Evolutionary conservation across 108 stramenopile genomes (phyloP), one percentile per base, ranked within the genome.

Genomic region (Cyclotella choctawhatcheeana): DNA sequence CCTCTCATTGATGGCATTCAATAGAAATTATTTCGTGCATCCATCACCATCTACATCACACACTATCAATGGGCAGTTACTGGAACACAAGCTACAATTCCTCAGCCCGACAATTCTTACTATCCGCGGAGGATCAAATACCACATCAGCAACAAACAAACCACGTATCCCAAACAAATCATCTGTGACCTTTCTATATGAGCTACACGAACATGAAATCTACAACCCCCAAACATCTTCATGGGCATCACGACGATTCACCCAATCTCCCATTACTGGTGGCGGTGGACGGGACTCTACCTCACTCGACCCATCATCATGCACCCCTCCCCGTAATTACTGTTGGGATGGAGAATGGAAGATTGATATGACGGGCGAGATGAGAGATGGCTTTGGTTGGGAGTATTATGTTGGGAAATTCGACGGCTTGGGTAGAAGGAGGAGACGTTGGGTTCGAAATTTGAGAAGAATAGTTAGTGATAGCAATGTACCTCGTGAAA

Each of bases 291-390:
- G 77, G 22, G 77, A 78, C 40, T 78, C 68, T 32, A 64, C 68
- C 10, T 71, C 69, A 32, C 43, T 78, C 30, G 64, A 78, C 60
- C 77, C 77, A 32, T 43, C 53, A 20, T 37, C 56, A 8, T 78
- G 77, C 48, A 25, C 69, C 5, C 83, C 88, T 4, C 88, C 88
- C 0, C 40, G 72, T 12, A 82, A 79, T 44, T 81, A 63, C 27
- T 58, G 73, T 1, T 93, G 86, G 59, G 79, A 71, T 13, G 87
- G 87, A 25, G 89, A 89, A 50, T 93, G 92, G 92, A 93, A 93
- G 52, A 93, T 93, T 73, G 88, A 78, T 43, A 69, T 93, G 26
- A 58, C 86, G n/a, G 61, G 76, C 18, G 45, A 68, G 12, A 73
- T 56, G 0, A 45, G 81, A 1, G 92, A 93, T 79, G 67, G 79